A percentile compares a stretch with the other conserved stretches of the same genome.
These are phyloP conservation scores for Phytophthora rubi DNA, from an alignment of 352 stramenopile genomes.

Conservation along the genomic window DNA sequence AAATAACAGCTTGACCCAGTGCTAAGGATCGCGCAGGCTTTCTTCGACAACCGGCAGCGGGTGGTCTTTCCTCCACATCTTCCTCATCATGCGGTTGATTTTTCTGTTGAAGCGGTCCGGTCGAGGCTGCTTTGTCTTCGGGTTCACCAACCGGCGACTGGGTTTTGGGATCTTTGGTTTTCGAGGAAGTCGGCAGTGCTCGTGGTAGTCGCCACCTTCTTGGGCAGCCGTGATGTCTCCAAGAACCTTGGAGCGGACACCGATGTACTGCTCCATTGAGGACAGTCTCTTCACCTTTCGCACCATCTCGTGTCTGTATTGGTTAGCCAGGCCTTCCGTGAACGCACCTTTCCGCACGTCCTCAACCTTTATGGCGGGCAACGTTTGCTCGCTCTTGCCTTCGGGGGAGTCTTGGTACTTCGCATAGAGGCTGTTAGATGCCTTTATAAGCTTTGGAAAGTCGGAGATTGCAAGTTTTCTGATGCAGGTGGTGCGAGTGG, in stretches of 20 bases:
- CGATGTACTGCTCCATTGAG: constrained; percentile 65
- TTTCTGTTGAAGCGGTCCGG: constrained; percentile 80
- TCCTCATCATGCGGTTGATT: constrained; percentile 82
- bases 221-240: constrained; percentile 43
- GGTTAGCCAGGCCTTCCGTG: constrained; percentile 47
- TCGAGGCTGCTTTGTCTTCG: constrained; percentile 55
- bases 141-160: constrained; percentile 39
- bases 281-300: constrained; percentile 55
- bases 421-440: constrained; percentile 45
- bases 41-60: constrained; percentile 75
- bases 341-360: constrained; percentile 64
- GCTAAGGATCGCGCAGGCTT: constrained; percentile 68
- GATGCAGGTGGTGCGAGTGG: neutral
- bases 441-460: constrained; percentile 40
- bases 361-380: constrained; percentile 50
- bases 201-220: constrained; percentile 26
- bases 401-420: constrained; percentile 37
- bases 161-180: constrained; percentile 82
- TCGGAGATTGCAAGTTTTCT: constrained; percentile 49
- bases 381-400: constrained; percentile 15
- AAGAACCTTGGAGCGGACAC: constrained; percentile 55
- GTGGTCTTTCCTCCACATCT: constrained; percentile 74
- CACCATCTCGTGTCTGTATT: constrained; percentile 72
- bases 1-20: constrained; percentile 14
- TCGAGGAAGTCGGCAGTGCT: constrained; percentile 39